Evolutionary conservation across 2,329 filamentous ascomycete genomes (phyloP), one percentile per base, ranked within the genome.

Genomic region (Nemania sp.): DNA sequence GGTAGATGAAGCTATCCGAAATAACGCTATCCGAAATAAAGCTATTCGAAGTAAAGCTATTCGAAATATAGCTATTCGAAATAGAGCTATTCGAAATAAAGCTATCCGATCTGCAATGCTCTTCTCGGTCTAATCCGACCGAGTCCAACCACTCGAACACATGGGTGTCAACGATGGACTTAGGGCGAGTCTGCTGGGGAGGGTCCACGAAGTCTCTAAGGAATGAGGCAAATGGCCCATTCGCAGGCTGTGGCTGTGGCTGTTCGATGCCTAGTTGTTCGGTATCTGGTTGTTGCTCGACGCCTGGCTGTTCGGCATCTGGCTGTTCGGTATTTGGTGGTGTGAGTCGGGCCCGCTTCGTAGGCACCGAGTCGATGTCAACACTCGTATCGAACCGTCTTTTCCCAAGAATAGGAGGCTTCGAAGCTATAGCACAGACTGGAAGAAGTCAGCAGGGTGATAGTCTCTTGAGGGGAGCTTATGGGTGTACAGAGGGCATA

Each of bases 1-100:
- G 49, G 57, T 46, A 17, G 57, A 66, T 60, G 60, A 60, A 46
- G 56, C 56, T 64, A 56, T 67, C 64, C 46, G 64, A 68, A n/a
- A n/a, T n/a, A n/a, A n/a, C n/a, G n/a, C n/a, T n/a, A n/a, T n/a
- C n/a, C n/a, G n/a, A n/a, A n/a, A n/a, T n/a, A n/a, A n/a, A n/a
- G n/a, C n/a, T n/a, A n/a, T n/a, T n/a, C n/a, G n/a, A n/a, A n/a
- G n/a, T n/a, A n/a, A n/a, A n/a, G n/a, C n/a, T n/a, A n/a, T n/a
- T n/a, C n/a, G n/a, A n/a, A n/a, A n/a, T n/a, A n/a, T n/a, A n/a
- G n/a, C n/a, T n/a, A n/a, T n/a, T n/a, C n/a, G n/a, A n/a, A n/a
- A n/a, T n/a, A n/a, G n/a, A n/a, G n/a, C n/a, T n/a, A n/a, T n/a
- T n/a, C n/a, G n/a, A n/a, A n/a, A n/a, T n/a, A n/a, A n/a, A n/a